Base-by-base conservation (phyloP, 306 rosid species). In the Begonia masoniana region DNA sequence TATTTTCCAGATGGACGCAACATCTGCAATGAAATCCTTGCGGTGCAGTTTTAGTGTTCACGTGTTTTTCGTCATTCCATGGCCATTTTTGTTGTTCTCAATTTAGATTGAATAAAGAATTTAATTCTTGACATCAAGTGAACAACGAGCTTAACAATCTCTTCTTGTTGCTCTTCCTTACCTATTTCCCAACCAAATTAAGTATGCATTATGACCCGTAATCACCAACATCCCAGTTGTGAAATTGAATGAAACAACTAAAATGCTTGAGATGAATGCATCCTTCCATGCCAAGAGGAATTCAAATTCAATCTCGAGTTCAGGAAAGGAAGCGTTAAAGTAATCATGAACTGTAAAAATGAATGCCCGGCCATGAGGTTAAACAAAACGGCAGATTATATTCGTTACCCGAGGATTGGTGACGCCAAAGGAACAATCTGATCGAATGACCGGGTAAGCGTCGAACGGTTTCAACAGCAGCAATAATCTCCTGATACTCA, bases 381-480 rank as follows among this genome's bases (percentile, higher is more conserved):
- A 31, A 31, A 19, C 26, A 26, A 39, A 59, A 60, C 54, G 12
- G 31, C n/a, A 13, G 54, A 39, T 6, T 4, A 50, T 26, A 6
- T 23, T 15, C 39, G 39, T 26, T 52, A 82, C 94, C 85, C 61
- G 85, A 42, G 94, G 78, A 15, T 49, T 69, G 55, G 75, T 51
- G 74, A 62, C 19, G 67, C 71, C 72, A 54, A 78, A 65, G 61
- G 62, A 66, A n/a, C 56, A 57, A 24, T 67, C 66, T 12, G 65
- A 62, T 21, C 61, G 72, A 57, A 60, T 47, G 31, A 75, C 65
- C 45, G 88, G 78, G 64, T 75, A 76, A 7, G 45, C 62, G 48
- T 51, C 74, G 42, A 73, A 73, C 43, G 96, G 85, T 64, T 91
- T 85, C 16, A 80, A 62, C 50, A 85, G 67, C 62, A 85, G 52